Conservation (phyloP, 2,329 filamentous ascomycete genomes). For the Trichoderma arundinaceum region DNA sequence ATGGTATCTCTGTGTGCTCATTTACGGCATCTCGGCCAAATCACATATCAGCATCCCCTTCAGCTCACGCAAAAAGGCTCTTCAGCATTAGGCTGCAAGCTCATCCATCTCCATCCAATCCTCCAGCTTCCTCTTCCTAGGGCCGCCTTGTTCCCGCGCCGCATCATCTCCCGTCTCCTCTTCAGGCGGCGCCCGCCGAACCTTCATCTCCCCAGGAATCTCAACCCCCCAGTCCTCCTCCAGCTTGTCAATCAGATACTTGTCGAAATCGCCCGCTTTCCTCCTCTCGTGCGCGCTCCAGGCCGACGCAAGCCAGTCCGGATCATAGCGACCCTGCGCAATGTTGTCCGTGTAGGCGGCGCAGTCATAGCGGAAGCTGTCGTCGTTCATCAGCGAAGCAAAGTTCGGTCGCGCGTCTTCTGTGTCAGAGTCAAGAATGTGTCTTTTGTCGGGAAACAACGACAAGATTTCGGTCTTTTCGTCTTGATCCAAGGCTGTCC, state of each 20-base stretch:
- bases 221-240: slow-evolving; percentile 54
- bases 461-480: slow-evolving; percentile 47
- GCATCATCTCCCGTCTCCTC: not conserved
- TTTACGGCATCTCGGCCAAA: not conserved
- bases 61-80: too few species aligned
- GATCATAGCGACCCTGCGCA: slow-evolving; percentile 55
- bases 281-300: slow-evolving; percentile 58
- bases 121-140: not conserved
- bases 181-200: not conserved
- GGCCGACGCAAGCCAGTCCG: slow-evolving; percentile 58
- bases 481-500: slow-evolving; percentile 44
- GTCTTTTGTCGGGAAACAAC: slow-evolving; percentile 47
- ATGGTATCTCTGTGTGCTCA: not conserved
- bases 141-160: not conserved
- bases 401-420: slow-evolving; percentile 50
- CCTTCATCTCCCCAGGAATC: slow-evolving; percentile 45
- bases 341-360: slow-evolving; percentile 55
- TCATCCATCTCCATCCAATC: slow-evolving; percentile 20
- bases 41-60: not conserved
- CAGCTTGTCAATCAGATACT: slow-evolving; percentile 53
- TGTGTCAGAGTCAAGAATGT: slow-evolving; percentile 47
- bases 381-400: slow-evolving; percentile 51
- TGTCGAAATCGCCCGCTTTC: slow-evolving; percentile 56
- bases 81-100: not conserved
- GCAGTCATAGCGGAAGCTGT: slow-evolving; percentile 55